Percentiles rank a stretch among this genome's conserved stretches.
These are phyloP conservation scores for Aspergillus mulundensis DNA, from an alignment of 495 filamentous ascomycete genomes.

Conservation along the genomic window DNA sequence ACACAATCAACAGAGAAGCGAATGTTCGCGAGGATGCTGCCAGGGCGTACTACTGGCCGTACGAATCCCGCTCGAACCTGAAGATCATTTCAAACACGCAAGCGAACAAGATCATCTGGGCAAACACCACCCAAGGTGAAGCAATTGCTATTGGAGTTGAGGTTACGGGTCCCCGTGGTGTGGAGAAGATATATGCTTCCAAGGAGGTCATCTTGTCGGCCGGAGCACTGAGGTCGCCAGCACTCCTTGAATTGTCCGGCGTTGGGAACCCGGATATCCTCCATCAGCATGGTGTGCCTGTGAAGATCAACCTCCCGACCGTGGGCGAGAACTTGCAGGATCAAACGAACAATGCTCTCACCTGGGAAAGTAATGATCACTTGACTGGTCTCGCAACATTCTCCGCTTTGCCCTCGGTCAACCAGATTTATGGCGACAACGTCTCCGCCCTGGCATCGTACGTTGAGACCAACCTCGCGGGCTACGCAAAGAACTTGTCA, in stretches of 20 bases:
- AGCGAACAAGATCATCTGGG: slow-evolving; percentile 31
- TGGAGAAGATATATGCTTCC: slow-evolving; percentile 35
- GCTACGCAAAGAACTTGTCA: slow-evolving; percentile 26
- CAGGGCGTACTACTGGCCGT: slow-evolving; percentile 36
- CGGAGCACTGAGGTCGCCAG: slow-evolving; percentile 53
- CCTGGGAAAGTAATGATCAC: slow-evolving; percentile 2
- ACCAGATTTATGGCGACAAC: slow-evolving; percentile 25
- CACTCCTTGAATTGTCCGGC: slow-evolving; percentile 60
- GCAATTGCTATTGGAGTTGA: slow-evolving; percentile 16
- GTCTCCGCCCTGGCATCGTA: slow-evolving; percentile 21
- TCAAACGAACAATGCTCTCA: slow-evolving; percentile 22
- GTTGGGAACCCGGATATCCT: slow-evolving; percentile 40
- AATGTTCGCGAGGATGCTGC: slow-evolving; percentile 46
- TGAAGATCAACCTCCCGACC: slow-evolving; percentile 22
- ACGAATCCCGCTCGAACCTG: slow-evolving; percentile 13
- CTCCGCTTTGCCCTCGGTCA: not conserved
- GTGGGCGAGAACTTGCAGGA: slow-evolving; percentile 52
- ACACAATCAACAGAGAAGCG: slow-evolving; percentile 28
- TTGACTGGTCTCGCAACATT: slow-evolving; percentile 9
- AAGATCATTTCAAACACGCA: slow-evolving; percentile 24
- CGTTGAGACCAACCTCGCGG: slow-evolving; percentile 16
- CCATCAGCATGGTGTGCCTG: slow-evolving; percentile 23
- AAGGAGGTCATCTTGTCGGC: slow-evolving; percentile 58
- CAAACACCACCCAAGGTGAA: not conserved
- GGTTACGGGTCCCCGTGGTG: not conserved